These are phyloP conservation scores for Omphalotus guepiniiformis DNA, from an alignment of 768 basidiomycete species.

Conservation along the genomic window DNA sequence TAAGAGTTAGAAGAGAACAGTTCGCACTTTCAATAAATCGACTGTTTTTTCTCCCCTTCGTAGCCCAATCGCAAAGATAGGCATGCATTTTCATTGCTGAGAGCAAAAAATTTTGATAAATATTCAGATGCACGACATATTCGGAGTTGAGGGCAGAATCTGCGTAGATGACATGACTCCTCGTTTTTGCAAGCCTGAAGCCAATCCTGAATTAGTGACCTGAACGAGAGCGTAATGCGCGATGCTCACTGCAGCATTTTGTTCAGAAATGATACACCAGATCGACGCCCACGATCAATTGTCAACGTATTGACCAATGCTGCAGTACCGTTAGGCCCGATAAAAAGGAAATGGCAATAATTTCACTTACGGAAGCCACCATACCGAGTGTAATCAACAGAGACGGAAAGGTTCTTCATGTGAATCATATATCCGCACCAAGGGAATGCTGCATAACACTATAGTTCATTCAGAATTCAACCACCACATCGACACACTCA, in stretches of 20 bases:
- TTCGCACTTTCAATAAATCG: slow-evolving; percentile 51
- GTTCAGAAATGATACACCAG: slow-evolving; percentile 59
- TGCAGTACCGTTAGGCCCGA: slow-evolving; percentile 20
- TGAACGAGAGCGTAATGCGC: neutral
- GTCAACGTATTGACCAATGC: slow-evolving; percentile 67
- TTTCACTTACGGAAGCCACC: slow-evolving; percentile 47
- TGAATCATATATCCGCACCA: slow-evolving; percentile 91
- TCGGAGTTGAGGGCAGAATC: slow-evolving; percentile 67
- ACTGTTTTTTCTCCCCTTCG: slow-evolving; percentile 36
- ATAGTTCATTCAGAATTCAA: neutral
- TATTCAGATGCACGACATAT: slow-evolving; percentile 65
- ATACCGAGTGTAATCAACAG: slow-evolving; percentile 75
- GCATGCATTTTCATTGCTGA: slow-evolving; percentile 83
- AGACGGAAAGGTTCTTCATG: slow-evolving; percentile 70
- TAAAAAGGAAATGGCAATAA: neutral
- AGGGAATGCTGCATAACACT: slow-evolving; percentile 60
- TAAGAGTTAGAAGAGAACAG: slow-evolving; percentile 15
- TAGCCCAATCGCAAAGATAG: slow-evolving; percentile 66
- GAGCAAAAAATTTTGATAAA: slow-evolving; percentile 83
- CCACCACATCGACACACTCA: slow-evolving; percentile 15
- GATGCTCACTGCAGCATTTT: slow-evolving; percentile 69
- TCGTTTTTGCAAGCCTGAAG: slow-evolving; percentile 62
- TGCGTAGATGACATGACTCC: slow-evolving; percentile 75
- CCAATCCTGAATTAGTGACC: neutral
- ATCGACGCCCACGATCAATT: slow-evolving; percentile 57